phyloP scores from a whole-genome alignment of 371 early-diverging fungal species.

The Rhizopus arrhizus region DNA sequence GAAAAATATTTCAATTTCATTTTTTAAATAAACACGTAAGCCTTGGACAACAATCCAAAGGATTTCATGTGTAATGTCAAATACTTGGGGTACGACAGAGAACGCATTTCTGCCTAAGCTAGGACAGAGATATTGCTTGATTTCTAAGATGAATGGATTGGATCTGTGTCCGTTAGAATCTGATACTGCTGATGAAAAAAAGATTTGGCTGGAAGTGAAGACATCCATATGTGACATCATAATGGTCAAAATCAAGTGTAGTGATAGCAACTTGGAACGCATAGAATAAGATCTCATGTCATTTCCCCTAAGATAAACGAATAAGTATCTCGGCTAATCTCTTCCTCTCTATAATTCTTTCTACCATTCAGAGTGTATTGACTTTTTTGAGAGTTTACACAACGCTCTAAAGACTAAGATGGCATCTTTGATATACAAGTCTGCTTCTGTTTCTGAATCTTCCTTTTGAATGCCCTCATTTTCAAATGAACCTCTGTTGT shows the following conservation, averaged over 20 bases:
- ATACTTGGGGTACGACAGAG: constrained; percentile 76
- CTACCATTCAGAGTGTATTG: constrained; percentile 56
- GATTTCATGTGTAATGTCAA: constrained; percentile 81
- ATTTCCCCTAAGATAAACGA: constrained; percentile 35
- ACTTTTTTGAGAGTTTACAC: constrained; percentile 88
- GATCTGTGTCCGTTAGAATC: constrained; percentile 27
- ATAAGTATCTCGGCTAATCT: neutral
- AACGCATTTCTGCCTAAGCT: constrained; percentile 79
- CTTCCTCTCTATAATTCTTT: neutral
- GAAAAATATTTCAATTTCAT: constrained; percentile 76
- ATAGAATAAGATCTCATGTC: constrained; percentile 60
- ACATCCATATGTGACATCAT: constrained; percentile 62
- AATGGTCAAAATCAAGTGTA: constrained; percentile 62
- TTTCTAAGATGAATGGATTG: constrained; percentile 74
- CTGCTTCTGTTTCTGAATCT: constrained; percentile 44
- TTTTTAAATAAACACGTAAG: constrained; percentile 72
- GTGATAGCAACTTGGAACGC: constrained; percentile 66
- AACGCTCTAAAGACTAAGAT: constrained; percentile 89
- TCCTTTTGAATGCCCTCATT: constrained; percentile 26
- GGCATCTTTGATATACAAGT: constrained; percentile 72
- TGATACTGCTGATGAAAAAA: constrained; percentile 31
- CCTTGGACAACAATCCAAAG: constrained; percentile 76
- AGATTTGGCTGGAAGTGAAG: constrained; percentile 50
- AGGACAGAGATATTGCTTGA: constrained; percentile 84
- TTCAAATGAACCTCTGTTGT: constrained; percentile 40